These are phyloP conservation scores for Bipolaris sorokiniana DNA, from an alignment of 2,329 filamentous ascomycete species.

Conservation along the genomic window DNA sequence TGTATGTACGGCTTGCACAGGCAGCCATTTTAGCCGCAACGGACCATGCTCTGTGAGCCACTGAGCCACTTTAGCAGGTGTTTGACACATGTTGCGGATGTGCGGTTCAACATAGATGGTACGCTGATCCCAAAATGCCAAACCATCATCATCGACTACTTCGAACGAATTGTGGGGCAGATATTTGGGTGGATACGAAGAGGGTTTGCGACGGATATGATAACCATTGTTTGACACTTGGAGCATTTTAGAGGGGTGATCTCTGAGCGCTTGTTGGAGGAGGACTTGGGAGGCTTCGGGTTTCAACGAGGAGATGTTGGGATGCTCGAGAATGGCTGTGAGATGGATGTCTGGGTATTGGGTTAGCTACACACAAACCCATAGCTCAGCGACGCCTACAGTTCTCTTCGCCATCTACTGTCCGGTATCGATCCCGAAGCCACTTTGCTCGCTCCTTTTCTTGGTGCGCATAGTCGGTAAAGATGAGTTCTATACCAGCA, in stretches of 20 bases:
- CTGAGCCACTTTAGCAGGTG: conserved; percentile 38
- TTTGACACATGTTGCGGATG: conserved; percentile 37
- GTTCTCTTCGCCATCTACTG: conserved; percentile 30
- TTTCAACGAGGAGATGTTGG: conserved; percentile 39
- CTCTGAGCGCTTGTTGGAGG: conserved; percentile 37
- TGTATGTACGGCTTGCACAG: conserved; percentile 42
- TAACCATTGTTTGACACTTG: conserved; percentile 37
- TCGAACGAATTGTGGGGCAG: conserved; percentile 35
- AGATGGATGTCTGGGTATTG: conserved; percentile 40
- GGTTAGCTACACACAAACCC: neutral
- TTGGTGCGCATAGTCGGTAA: conserved; percentile 47
- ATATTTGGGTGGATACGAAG: conserved; percentile 39
- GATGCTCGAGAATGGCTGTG: conserved; percentile 38
- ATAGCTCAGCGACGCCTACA: conserved; percentile 22
- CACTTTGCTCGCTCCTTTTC: conserved; percentile 32
- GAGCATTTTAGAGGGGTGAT: conserved; percentile 25
- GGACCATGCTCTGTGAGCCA: conserved; percentile 41
- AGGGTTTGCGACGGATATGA: conserved; percentile 39
- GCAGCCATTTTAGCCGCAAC: conserved; percentile 41
- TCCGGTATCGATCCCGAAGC: conserved; percentile 35
- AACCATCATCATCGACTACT: conserved; percentile 35
- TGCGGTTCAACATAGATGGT: conserved; percentile 50
- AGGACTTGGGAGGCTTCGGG: conserved; percentile 38
- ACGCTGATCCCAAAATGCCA: conserved; percentile 46
- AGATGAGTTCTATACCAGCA: conserved; percentile 43